A percentile compares a stretch with the other conserved stretches of the same genome.
These are phyloP conservation scores for Microbotryum saponariae DNA, from an alignment of 1,284 basidiomycete species.

Conservation along the genomic window DNA sequence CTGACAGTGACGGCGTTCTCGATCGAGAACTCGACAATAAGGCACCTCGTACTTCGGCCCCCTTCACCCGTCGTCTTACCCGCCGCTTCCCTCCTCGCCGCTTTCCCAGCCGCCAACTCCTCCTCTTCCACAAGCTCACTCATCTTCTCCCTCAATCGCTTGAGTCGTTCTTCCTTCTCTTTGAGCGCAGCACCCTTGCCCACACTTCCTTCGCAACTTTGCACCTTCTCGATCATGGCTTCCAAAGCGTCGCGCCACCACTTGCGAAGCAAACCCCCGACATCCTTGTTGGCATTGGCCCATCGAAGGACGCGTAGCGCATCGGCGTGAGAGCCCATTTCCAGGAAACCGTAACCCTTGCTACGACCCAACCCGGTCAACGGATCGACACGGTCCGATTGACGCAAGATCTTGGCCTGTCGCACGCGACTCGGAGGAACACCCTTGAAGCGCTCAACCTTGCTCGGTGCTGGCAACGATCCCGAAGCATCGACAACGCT, in stretches of 20 bases:
- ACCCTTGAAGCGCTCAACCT: slow-evolving; percentile 40
- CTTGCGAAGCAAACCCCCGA: slow-evolving; percentile 56
- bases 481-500: slow-evolving; percentile 34
- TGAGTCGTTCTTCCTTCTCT: slow-evolving; percentile 62
- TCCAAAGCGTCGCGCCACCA: slow-evolving; percentile 80
- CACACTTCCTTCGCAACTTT: slow-evolving; percentile 30
- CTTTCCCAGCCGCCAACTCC: slow-evolving; percentile 42
- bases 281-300: slow-evolving; percentile 78
- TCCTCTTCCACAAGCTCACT: slow-evolving; percentile 51
- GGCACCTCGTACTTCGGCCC: slow-evolving; percentile 49
- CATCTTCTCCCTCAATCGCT: slow-evolving; percentile 50
- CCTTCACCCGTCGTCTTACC: slow-evolving; percentile 27
- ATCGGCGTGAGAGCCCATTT: slow-evolving; percentile 78
- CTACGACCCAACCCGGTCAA: slow-evolving; percentile 77
- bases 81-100: slow-evolving; percentile 37
- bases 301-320: slow-evolving; percentile 85
- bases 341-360: slow-evolving; percentile 93
- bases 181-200: slow-evolving; percentile 43
- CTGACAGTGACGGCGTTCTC: slow-evolving; percentile 85
- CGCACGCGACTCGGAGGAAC: slow-evolving; percentile 54
- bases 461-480: slow-evolving; percentile 25
- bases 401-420: slow-evolving; percentile 84
- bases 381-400: slow-evolving; percentile 76
- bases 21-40: slow-evolving; percentile 86
- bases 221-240: slow-evolving; percentile 52